Base-by-base conservation (phyloP, 495 filamentous ascomycete genomes). In the Penicillium macrosclerotiorum region DNA sequence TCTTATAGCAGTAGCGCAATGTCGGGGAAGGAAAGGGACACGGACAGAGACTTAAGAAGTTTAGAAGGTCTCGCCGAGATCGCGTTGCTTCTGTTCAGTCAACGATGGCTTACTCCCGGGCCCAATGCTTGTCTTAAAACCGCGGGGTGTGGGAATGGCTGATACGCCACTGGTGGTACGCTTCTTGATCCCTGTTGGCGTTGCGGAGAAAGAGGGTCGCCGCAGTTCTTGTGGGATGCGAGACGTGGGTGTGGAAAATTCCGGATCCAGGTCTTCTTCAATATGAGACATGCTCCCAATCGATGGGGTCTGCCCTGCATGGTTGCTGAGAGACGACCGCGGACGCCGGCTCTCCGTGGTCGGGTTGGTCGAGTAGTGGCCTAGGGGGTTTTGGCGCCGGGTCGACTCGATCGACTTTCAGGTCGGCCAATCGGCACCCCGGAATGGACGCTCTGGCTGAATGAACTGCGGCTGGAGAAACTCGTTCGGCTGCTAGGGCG, bases 381-480 rank as follows among this genome's bases (percentile, higher is more conserved):
- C 72, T 11, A 73, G 45, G 6, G 83, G 3, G 88, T 90, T 25
- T 85, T 79, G 11, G 82, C 65, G 3, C 84, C 78, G 5, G 71
- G 71, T 23, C 85, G 77, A 56, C 85, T 89, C 57, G 81, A 77
- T 35, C 88, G 81, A 47, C 87, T 88, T 20, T 89, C 86, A 4
- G 84, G 80, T 35, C 70, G 71, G 42, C 56, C 36, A 49, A 68
- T 31, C 13, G 54, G 57, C 39, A 60, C 45, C 35, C 48, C 47
- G 36, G 68, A 60, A 42, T 73, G 64, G 16, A 63, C 63, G 38
- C 62, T 70, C 7, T 69, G 68, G 42, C 71, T 71, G 47, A 73
- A 66, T 3, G 70, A 71, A 51, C 68, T 68, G 39, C 57, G 68
- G 37, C 63, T 72, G 25, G 73, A 68, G 53, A 52, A 71, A 34